phyloP scores from a whole-genome alignment of 1,284 basidiomycete species.

The Mixia osmundae region DNA sequence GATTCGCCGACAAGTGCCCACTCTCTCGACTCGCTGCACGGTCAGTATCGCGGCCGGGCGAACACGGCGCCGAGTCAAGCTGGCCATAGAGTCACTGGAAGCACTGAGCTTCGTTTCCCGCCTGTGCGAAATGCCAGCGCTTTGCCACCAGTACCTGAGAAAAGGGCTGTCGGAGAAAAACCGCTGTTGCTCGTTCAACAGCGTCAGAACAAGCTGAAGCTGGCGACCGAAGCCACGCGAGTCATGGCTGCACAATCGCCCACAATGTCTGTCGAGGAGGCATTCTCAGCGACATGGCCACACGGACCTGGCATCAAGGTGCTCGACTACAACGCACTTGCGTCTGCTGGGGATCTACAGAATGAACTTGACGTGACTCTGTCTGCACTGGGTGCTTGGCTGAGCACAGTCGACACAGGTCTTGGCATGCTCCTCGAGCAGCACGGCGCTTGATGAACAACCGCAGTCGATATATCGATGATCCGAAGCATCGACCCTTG shows the following conservation, averaged over 20 bases:
- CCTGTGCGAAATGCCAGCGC: not conserved
- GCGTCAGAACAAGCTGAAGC: slow-evolving; percentile 2
- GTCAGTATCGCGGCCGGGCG: not conserved
- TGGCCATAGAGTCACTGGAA: not conserved
- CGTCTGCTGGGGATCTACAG: slow-evolving; percentile 30
- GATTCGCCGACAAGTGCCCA: not conserved
- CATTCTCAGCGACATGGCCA: slow-evolving; percentile 4
- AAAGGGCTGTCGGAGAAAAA: not conserved
- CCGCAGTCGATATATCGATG: no score
- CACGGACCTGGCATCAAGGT: slow-evolving; percentile 31
- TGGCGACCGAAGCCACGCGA: not conserved
- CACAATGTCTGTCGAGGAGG: not conserved
- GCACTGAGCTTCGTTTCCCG: not conserved
- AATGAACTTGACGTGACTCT: slow-evolving; percentile 47
- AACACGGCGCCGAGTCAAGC: slow-evolving; percentile 1
- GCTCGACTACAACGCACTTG: slow-evolving; percentile 40
- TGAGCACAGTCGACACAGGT: slow-evolving; percentile 39
- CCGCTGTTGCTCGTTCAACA: not conserved
- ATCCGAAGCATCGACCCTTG: no score
- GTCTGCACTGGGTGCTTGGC: slow-evolving; percentile 54
- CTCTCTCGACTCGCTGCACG: not conserved
- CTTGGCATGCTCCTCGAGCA: slow-evolving; percentile 5
- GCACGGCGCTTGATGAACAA: no score
- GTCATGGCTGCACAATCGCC: not conserved
- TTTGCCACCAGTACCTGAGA: not conserved